Conservation (phyloP, 805 yeast species). For the Geotrichum ghanense region DNA sequence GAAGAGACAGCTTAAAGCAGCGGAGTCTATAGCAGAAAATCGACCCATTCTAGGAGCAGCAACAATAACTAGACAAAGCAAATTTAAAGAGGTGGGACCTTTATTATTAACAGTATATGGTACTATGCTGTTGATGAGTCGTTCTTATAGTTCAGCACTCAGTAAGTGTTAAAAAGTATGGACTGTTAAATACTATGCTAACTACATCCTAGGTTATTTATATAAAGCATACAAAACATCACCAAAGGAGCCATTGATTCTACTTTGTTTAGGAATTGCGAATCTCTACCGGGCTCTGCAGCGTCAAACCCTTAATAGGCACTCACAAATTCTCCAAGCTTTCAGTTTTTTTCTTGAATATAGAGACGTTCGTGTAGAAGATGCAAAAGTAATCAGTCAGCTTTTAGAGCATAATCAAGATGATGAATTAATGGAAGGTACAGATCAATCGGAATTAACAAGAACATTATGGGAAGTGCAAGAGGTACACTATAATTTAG, state of each 20-base stretch:
- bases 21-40: constrained; percentile 52
- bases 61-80: constrained; percentile 31
- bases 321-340: constrained; percentile 80
- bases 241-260: constrained; percentile 68
- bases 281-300: constrained; percentile 89
- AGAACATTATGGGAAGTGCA: constrained; percentile 40
- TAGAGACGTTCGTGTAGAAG: constrained; percentile 34
- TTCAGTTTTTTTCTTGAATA: constrained; percentile 69
- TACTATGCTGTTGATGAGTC: constrained; percentile 65
- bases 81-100: constrained; percentile 30
- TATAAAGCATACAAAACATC: constrained; percentile 51
- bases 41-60: constrained; percentile 69
- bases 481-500: constrained; percentile 76
- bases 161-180: constrained; percentile 26
- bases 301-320: constrained; percentile 74
- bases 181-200: not conserved
- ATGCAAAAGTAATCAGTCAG: constrained; percentile 7
- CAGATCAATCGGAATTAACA: constrained; percentile 2
- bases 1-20: constrained; percentile 80
- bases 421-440: constrained; percentile 19
- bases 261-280: constrained; percentile 63
- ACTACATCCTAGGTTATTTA: constrained; percentile 36
- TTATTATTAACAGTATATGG: constrained; percentile 72
- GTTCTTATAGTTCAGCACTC: constrained; percentile 73
- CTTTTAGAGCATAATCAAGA: constrained; percentile 20